phyloP scores from a whole-genome alignment of 257 asterid species.

The Jaltomata sinuosa region DNA sequence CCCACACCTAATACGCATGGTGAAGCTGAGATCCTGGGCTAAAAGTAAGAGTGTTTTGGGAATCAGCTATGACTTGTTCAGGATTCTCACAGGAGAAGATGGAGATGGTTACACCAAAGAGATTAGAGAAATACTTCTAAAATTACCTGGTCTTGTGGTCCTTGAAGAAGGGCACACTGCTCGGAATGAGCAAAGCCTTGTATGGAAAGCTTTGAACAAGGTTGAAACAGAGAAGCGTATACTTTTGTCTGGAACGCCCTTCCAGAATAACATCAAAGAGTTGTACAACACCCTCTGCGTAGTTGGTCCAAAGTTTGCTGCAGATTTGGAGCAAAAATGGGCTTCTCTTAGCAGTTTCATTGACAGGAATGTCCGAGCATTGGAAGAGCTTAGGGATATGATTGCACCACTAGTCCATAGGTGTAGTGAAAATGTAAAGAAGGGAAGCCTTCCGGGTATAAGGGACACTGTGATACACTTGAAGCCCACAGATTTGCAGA shows the following conservation, averaged over 20 bases:
- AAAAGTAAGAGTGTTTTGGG: conserved; percentile 47
- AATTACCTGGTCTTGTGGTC: conserved; percentile 46
- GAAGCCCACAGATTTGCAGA: conserved; percentile 51
- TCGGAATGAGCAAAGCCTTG: conserved; percentile 37
- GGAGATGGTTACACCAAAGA: neutral
- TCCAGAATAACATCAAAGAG: conserved; percentile 64
- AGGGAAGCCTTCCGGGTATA: conserved; percentile 52
- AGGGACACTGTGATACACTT: conserved; percentile 38
- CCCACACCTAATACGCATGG: conserved; percentile 10
- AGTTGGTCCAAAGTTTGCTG: conserved; percentile 44
- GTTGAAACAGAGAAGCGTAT: conserved; percentile 41
- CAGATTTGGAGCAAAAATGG: conserved; percentile 21
- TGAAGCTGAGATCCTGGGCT: conserved; percentile 50
- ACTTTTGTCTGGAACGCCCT: conserved; percentile 78
- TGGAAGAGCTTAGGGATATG: conserved; percentile 35
- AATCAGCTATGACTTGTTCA: conserved; percentile 45
- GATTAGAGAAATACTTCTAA: conserved; percentile 40
- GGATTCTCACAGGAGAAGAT: conserved; percentile 29
- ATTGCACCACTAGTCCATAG: conserved; percentile 65
- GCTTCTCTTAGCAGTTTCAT: conserved; percentile 25
- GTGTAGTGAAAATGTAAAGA: conserved; percentile 47
- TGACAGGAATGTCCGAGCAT: conserved; percentile 6
- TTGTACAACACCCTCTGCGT: conserved; percentile 52
- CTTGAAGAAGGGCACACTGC: conserved; percentile 89
- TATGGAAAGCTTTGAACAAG: conserved; percentile 47